These are phyloP conservation scores for Volvox reticuliferus DNA, from an alignment of 139 green algal genomes.

Conservation along the genomic window DNA sequence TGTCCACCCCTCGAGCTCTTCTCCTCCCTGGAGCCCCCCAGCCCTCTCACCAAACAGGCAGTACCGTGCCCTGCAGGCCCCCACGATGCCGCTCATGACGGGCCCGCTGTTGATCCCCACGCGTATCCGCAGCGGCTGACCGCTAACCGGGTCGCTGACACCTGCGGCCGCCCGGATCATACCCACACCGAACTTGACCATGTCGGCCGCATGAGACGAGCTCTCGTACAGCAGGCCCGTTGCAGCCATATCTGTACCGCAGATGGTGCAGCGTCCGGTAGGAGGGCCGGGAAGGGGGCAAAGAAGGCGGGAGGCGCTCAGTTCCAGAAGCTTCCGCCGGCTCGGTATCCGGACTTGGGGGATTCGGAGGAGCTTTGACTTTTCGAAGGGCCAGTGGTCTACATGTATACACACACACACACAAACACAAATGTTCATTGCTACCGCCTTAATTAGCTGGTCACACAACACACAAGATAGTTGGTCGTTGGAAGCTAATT, in stretches of 20 bases:
- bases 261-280: neutral
- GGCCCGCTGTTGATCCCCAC: constrained; percentile 50
- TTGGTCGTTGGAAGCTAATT: too few species aligned
- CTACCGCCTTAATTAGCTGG: too few species aligned
- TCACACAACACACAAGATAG: too few species aligned
- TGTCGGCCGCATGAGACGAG: constrained; percentile 25
- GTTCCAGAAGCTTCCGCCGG: too few species aligned
- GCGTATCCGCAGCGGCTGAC: constrained; percentile 26
- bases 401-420: too few species aligned
- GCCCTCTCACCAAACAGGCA: constrained; percentile 40
- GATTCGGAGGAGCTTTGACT: too few species aligned
- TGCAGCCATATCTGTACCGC: constrained; percentile 43
- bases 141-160: constrained; percentile 24
- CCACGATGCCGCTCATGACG: constrained; percentile 55
- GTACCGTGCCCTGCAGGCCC: constrained; percentile 34
- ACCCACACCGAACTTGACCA: constrained; percentile 38
- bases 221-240: constrained; percentile 38
- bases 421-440: too few species aligned
- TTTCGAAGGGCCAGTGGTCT: too few species aligned
- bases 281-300: neutral
- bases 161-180: constrained; percentile 29
- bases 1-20: neutral
- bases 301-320: too few species aligned
- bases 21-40: neutral
- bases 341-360: too few species aligned